Evolutionary conservation across 140 eudicot species (phyloP).

Genomic region (Flaveria floridana): DNA sequence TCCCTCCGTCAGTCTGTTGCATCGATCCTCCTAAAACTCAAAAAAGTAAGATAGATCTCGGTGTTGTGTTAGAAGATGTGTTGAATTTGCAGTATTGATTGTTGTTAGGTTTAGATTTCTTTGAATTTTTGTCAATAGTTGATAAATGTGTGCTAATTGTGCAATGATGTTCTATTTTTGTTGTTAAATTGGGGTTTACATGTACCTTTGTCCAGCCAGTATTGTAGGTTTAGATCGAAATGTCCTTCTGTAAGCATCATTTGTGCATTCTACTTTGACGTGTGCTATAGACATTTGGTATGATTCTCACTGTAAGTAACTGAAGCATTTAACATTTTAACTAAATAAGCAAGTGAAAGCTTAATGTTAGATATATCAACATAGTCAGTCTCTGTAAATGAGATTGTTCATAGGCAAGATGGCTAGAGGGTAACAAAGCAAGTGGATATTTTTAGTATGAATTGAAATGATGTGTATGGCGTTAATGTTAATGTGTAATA

Average conservation of each 20-base stretch:
- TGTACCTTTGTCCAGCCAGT: neutral
- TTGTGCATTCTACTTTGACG: neutral
- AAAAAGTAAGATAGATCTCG: conserved; percentile 49
- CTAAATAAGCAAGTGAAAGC: conserved; percentile 13
- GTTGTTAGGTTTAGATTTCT: neutral
- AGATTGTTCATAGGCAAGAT: conserved; percentile 6
- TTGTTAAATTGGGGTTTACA: neutral
- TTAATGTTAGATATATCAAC: conserved; percentile 6
- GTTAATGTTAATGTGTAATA: conserved; percentile 13
- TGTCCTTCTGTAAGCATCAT: conserved; percentile 14
- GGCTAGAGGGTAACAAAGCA: conserved; percentile 4
- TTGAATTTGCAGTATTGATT: neutral
- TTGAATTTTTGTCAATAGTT: neutral
- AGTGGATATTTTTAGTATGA: conserved; percentile 12
- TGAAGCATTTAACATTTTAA: conserved; percentile 2
- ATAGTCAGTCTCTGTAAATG: neutral
- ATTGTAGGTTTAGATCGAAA: conserved; percentile 2
- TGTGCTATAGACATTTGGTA: conserved; percentile 15
- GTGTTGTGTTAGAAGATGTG: neutral
- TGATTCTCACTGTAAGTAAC: conserved; percentile 13
- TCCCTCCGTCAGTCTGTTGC: conserved; percentile 84
- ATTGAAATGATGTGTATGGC: conserved; percentile 11
- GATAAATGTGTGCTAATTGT: neutral
- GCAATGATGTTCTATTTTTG: conserved; percentile 22
- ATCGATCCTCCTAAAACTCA: conserved; percentile 65